Percentiles rank a stretch among this genome's conserved stretches.
Conservation (phyloP, 1,139 yeast species). For the Kazachstania sp. region DNA sequence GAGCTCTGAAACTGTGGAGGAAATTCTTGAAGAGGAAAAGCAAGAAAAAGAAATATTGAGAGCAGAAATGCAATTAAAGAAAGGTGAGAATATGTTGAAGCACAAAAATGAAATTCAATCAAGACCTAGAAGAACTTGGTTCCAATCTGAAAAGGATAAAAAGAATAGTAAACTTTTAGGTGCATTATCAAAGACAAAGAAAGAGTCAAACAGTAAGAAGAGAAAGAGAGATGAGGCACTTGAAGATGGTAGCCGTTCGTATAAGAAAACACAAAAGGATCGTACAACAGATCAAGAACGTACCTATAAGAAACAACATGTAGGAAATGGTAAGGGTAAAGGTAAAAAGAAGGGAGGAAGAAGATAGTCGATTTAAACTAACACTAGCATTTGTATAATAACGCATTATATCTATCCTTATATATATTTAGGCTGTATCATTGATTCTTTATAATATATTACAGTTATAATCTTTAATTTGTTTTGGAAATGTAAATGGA, state of each 20-base stretch:
- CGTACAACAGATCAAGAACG: constrained; percentile 44
- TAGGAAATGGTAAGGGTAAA: constrained; percentile 25
- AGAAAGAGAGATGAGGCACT: constrained; percentile 51
- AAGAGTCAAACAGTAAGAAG: constrained; percentile 44
- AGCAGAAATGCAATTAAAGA: constrained; percentile 86
- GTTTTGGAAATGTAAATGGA: too few species aligned
- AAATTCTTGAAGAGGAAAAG: constrained; percentile 80
- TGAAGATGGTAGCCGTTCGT: constrained; percentile 41
- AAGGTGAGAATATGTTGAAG: constrained; percentile 74
- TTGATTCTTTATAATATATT: too few species aligned
- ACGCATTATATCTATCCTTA: too few species aligned
- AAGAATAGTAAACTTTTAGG: constrained; percentile 34
- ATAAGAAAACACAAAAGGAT: constrained; percentile 65
- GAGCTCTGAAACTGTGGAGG: constrained; percentile 55
- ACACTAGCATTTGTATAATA: background rate
- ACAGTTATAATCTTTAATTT: too few species aligned
- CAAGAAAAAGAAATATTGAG: constrained; percentile 73
- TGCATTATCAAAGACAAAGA: constrained; percentile 37
- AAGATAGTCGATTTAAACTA: background rate
- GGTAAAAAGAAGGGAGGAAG: constrained; percentile 10
- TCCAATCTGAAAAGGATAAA: constrained; percentile 69
- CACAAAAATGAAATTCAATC: constrained; percentile 76
- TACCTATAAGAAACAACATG: constrained; percentile 33
- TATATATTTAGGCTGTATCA: too few species aligned
- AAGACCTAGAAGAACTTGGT: constrained; percentile 96